These are phyloP conservation scores for Ligustrum vulgare DNA, from an alignment of 257 asterid genomes.

Conservation along the genomic window DNA sequence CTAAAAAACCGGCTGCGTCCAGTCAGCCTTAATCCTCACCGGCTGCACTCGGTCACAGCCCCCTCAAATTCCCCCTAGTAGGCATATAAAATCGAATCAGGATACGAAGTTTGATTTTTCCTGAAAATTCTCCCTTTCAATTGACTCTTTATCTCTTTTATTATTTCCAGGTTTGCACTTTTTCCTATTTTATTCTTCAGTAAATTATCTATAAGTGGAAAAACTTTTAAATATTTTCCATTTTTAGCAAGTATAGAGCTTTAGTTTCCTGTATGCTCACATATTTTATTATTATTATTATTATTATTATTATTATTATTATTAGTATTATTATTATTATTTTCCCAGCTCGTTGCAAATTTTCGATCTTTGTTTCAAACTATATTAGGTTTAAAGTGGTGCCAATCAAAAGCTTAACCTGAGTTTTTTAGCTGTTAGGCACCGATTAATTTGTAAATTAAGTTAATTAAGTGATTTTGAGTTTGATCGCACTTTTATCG, in stretches of 20 bases:
- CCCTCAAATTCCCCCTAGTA: conserved; percentile 55
- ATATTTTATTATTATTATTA: too few species aligned
- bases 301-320: too few species aligned
- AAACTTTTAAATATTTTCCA: too few species aligned
- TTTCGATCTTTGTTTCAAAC: conserved; percentile 41
- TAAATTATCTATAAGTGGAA: not conserved
- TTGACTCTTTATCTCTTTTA: conserved; percentile 25
- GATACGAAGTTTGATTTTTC: not conserved
- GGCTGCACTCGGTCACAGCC: conserved; percentile 47
- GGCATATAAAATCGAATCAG: conserved; percentile 49
- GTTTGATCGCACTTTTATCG: conserved; percentile 36
- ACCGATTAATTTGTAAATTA: conserved; percentile 10
- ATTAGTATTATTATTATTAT: too few species aligned
- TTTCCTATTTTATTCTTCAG: not conserved
- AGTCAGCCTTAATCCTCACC: conserved; percentile 30
- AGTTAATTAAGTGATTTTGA: conserved; percentile 21
- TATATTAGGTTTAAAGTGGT: conserved; percentile 20
- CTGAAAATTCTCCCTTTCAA: conserved; percentile 15
- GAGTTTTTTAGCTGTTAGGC: conserved; percentile 6
- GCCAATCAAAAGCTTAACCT: conserved; percentile 24
- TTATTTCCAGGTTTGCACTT: conserved; percentile 45
- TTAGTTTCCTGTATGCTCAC: not conserved
- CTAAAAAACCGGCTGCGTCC: conserved; percentile 34
- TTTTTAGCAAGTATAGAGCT: not conserved
- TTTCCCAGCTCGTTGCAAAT: conserved; percentile 11